phyloP scores from a whole-genome alignment of 2,329 filamentous ascomycete genomes.

The Emmonsia crescens region DNA sequence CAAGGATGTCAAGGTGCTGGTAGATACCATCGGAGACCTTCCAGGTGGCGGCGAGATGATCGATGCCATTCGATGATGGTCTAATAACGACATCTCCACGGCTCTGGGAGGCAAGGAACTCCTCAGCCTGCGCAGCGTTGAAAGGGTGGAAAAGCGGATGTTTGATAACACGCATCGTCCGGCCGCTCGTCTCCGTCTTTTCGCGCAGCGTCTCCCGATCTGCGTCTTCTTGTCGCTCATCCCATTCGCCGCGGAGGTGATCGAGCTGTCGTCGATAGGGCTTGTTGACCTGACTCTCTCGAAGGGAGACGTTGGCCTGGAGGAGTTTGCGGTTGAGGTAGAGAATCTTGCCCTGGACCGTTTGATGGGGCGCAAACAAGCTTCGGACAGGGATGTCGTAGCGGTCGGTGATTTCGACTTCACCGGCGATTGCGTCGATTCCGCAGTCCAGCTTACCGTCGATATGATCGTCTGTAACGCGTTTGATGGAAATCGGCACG shows the following conservation, averaged over 20 bases:
- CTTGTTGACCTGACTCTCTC: conserved; percentile 66
- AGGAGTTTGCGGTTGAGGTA: conserved; percentile 83
- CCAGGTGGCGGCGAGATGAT: conserved; percentile 95
- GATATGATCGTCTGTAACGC: conserved; percentile 84
- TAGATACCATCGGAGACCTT: conserved; percentile 95
- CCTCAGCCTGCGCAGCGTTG: conserved; percentile 84
- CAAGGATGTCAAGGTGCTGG: conserved; percentile 93
- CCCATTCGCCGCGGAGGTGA: conserved; percentile 73
- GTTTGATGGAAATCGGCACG: conserved; percentile 74
- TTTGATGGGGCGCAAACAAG: conserved; percentile 69
- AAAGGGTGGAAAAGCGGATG: conserved; percentile 92
- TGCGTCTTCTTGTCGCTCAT: conserved; percentile 65
- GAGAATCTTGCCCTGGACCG: conserved; percentile 74
- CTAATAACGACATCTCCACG: conserved; percentile 88
- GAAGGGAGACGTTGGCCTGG: conserved; percentile 68
- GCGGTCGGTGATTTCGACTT: conserved; percentile 66
- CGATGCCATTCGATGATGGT: conserved; percentile 86
- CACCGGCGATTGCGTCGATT: conserved; percentile 77
- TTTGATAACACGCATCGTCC: conserved; percentile 90
- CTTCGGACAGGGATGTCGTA: conserved; percentile 59
- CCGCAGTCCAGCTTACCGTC: conserved; percentile 91
- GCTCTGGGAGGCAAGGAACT: conserved; percentile 77
- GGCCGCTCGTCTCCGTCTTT: conserved; percentile 74
- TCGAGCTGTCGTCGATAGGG: conserved; percentile 61
- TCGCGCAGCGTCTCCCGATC: conserved; percentile 77